These are phyloP conservation scores for Hypholoma fasciculare DNA, from an alignment of 768 basidiomycete species.

Conservation along the genomic window DNA sequence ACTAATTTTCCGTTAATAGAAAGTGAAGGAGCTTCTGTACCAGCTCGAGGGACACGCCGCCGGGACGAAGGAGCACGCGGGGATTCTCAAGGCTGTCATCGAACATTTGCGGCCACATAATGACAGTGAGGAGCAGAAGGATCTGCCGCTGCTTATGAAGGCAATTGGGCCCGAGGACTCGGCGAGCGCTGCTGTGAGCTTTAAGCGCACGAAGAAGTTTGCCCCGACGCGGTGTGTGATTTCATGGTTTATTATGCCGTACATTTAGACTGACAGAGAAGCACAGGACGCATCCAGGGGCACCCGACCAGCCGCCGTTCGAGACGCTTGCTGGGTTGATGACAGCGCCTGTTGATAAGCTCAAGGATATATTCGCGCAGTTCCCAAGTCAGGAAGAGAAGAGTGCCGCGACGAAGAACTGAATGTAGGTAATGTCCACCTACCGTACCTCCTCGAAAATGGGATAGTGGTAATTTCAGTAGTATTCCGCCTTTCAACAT, in stretches of 20 bases:
- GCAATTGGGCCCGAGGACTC: slow-evolving; percentile 45
- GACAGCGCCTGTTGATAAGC: slow-evolving; percentile 55
- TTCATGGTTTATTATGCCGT: neutral
- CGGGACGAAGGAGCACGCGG: slow-evolving; percentile 43
- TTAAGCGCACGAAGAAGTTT: slow-evolving; percentile 60
- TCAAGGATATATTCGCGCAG: slow-evolving; percentile 53
- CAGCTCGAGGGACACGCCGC: slow-evolving; percentile 44
- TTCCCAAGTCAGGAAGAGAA: slow-evolving; percentile 60
- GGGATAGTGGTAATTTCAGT: no score
- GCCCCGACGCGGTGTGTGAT: slow-evolving; percentile 54
- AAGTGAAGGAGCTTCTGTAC: slow-evolving; percentile 40
- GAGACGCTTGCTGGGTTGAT: slow-evolving; percentile 60
- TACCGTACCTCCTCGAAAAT: no score
- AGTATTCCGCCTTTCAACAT: no score
- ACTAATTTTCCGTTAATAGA: slow-evolving; percentile 11
- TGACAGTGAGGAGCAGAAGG: slow-evolving; percentile 56
- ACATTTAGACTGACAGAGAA: neutral
- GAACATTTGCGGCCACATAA: slow-evolving; percentile 51
- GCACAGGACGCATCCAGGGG: slow-evolving; percentile 20
- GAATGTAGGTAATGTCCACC: neutral
- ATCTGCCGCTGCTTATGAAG: slow-evolving; percentile 54
- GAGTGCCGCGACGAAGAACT: slow-evolving; percentile 20
- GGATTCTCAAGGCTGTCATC: slow-evolving; percentile 45
- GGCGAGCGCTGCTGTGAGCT: slow-evolving; percentile 42
- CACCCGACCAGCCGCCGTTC: slow-evolving; percentile 59